phyloP scores from a whole-genome alignment of 2,329 filamentous ascomycete genomes.

The Colletotrichum sp. region DNA sequence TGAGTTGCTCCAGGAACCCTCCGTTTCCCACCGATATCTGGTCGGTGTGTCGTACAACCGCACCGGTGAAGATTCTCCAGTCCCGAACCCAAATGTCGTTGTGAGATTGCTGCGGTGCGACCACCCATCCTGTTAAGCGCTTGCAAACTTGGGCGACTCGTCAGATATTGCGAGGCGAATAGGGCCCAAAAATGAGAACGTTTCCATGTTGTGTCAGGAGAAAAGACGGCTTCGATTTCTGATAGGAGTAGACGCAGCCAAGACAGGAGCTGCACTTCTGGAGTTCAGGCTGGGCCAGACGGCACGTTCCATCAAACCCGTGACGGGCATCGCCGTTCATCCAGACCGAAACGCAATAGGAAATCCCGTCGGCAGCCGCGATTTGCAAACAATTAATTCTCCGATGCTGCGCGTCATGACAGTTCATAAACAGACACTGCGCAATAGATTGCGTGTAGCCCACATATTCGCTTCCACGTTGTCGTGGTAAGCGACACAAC shows the following conservation, averaged over 20 bases:
- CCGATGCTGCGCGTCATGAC: neutral
- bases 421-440: neutral
- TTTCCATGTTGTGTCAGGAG: neutral
- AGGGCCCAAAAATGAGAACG: neutral
- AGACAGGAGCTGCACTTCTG: neutral
- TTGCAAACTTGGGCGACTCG: neutral
- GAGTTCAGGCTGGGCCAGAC: neutral
- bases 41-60: neutral
- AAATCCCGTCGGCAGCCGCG: neutral
- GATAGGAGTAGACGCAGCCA: neutral
- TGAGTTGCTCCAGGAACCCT: neutral
- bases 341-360: neutral
- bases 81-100: neutral
- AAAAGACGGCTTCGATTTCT: neutral
- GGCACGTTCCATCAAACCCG: neutral
- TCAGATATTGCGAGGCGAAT: neutral
- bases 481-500: neutral
- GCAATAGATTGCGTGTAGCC: neutral
- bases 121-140: neutral
- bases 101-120: neutral
- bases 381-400: neutral
- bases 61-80: neutral
- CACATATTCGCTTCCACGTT: neutral
- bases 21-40: neutral
- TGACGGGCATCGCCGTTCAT: neutral